Percentiles rank a stretch among this genome's conserved stretches.
phyloP scores from a whole-genome alignment of 2,329 filamentous ascomycete species.

The Diaporthe velutina region DNA sequence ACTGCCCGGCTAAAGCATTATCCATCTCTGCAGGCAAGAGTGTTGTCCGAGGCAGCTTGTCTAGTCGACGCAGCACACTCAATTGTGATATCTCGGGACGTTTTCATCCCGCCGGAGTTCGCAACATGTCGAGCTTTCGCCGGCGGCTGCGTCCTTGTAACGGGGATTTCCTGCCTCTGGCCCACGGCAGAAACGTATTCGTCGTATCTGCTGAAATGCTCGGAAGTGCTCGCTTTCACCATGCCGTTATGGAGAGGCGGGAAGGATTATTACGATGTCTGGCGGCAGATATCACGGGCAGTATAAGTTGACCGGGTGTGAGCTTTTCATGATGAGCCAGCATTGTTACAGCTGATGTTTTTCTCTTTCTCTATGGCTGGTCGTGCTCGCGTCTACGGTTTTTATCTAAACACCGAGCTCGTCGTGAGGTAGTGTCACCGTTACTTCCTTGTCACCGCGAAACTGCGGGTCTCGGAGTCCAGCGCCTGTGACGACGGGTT shows the following conservation, averaged over 20 bases:
- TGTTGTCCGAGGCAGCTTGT: constrained; percentile 22
- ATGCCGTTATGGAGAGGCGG: constrained; percentile 28
- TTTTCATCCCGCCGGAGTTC: constrained; percentile 25
- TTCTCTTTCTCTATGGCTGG: too few species aligned
- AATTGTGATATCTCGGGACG: constrained; percentile 8
- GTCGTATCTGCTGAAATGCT: constrained; percentile 22
- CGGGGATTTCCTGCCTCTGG: constrained; percentile 8
- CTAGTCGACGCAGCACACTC: constrained; percentile 27
- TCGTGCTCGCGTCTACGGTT: background rate
- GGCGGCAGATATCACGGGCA: constrained; percentile 46
- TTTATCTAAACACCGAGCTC: background rate
- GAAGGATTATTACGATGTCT: constrained; percentile 33
- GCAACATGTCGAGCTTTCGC: constrained; percentile 27
- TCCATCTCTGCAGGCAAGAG: constrained; percentile 14
- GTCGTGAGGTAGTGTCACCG: background rate
- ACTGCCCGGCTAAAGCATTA: background rate
- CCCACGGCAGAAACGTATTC: constrained; percentile 10
- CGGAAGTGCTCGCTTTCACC: constrained; percentile 35
- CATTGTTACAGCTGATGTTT: background rate
- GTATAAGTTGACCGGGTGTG: background rate
- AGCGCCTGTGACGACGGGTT: background rate
- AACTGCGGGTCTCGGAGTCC: constrained; percentile 13
- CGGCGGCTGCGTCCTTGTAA: constrained; percentile 29
- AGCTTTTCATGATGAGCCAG: background rate
- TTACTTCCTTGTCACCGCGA: background rate